Evolutionary conservation across 441 rosid species (phyloP).

Genomic region (Dalechampia spathulata): DNA sequence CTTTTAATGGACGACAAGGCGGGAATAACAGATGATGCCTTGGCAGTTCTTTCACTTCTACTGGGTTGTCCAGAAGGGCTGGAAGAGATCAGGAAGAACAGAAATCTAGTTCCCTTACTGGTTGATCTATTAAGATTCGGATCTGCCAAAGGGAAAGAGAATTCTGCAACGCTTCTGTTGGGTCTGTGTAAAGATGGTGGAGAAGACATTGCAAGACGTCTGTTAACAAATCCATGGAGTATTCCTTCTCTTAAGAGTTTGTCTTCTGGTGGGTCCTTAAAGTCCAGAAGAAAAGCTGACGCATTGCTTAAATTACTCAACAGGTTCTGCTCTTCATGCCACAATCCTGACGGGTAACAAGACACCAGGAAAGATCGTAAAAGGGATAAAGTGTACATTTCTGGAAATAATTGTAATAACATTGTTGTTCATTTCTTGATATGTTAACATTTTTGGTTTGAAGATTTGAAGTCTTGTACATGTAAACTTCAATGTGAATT

Average conservation of each 20-base stretch:
- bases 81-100: slow-evolving; percentile 40
- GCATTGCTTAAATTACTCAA: slow-evolving; percentile 59
- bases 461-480: no score
- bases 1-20: slow-evolving; percentile 57
- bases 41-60: slow-evolving; percentile 38
- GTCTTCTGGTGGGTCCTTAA: slow-evolving; percentile 48
- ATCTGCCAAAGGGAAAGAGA: slow-evolving; percentile 59
- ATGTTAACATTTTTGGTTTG: no score
- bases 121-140: slow-evolving; percentile 57
- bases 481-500: no score
- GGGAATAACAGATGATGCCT: slow-evolving; percentile 61
- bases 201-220: slow-evolving; percentile 19
- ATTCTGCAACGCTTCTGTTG: slow-evolving; percentile 45
- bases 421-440: no score
- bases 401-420: slow-evolving; percentile 14
- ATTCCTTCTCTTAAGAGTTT: slow-evolving; percentile 58
- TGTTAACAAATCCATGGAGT: slow-evolving; percentile 54
- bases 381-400: slow-evolving; percentile 24
- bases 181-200: slow-evolving; percentile 63
- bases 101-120: slow-evolving; percentile 45
- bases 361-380: not conserved
- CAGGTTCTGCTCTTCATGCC: slow-evolving; percentile 49
- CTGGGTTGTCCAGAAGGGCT: slow-evolving; percentile 40
- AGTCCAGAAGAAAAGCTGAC: slow-evolving; percentile 58
- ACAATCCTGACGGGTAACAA: slow-evolving; percentile 24